These are phyloP conservation scores for Lodderomyces metapsilosis DNA, from an alignment of 1,139 yeast genomes.

Conservation along the genomic window DNA sequence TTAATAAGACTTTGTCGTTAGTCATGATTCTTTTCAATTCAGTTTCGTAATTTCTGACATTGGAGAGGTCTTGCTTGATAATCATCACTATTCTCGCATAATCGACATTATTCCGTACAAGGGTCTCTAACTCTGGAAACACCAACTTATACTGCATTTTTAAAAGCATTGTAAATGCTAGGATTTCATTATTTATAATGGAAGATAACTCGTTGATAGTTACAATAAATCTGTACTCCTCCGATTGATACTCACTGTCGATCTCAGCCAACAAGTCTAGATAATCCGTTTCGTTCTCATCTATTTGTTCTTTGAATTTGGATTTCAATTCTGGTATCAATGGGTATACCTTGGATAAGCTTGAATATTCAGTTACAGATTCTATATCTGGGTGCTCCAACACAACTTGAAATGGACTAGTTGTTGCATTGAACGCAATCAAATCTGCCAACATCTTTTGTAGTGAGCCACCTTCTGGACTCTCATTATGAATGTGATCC, in stretches of 20 bases:
- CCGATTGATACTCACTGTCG: slow-evolving; percentile 28
- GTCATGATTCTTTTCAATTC: slow-evolving; percentile 43
- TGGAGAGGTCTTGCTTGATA: slow-evolving; percentile 50
- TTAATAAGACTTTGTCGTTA: slow-evolving; percentile 66
- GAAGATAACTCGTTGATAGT: slow-evolving; percentile 56
- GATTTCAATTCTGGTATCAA: slow-evolving; percentile 26
- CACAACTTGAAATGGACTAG: slow-evolving; percentile 14
- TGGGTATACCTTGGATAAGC: slow-evolving; percentile 24
- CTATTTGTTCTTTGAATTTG: slow-evolving; percentile 23
- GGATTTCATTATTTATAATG: slow-evolving; percentile 57
- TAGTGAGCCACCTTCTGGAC: slow-evolving; percentile 5
- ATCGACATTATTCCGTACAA: slow-evolving; percentile 63
- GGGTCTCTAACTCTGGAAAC: slow-evolving; percentile 69
- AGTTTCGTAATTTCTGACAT: slow-evolving; percentile 31
- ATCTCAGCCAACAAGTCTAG: slow-evolving; percentile 32
- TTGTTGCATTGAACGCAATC: slow-evolving; percentile 10
- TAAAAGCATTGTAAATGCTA: slow-evolving; percentile 48
- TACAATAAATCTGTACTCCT: slow-evolving; percentile 51
- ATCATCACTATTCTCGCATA: slow-evolving; percentile 55
- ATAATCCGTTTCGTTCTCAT: slow-evolving; percentile 29
- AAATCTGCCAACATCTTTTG: slow-evolving; percentile 16
- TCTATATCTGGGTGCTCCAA: slow-evolving; percentile 19
- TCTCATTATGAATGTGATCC: slow-evolving; percentile 2
- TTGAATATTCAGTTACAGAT: slow-evolving; percentile 18
- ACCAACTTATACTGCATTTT: slow-evolving; percentile 55